phyloP scores from a whole-genome alignment of 2,329 filamentous ascomycete genomes.

The Teratosphaeria epicoccoides region DNA sequence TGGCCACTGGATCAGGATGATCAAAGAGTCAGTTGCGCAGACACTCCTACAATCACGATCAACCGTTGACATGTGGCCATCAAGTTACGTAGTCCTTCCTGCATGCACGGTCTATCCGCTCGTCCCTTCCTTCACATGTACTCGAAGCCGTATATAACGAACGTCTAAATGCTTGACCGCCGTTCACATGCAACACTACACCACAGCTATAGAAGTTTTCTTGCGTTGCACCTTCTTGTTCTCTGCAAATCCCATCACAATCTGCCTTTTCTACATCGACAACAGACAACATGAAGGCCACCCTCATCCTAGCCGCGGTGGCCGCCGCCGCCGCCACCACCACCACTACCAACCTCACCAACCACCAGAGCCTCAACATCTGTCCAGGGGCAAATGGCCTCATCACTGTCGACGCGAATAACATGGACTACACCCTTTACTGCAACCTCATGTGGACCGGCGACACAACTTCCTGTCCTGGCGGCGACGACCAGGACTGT shows the following conservation, averaged over 20 bases:
- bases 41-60: too few species aligned
- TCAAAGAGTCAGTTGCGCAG: too few species aligned
- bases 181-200: background rate
- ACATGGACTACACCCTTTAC: background rate
- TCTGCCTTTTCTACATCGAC: background rate
- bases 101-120: too few species aligned
- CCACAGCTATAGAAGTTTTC: background rate
- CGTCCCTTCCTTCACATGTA: background rate
- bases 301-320: background rate
- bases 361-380: background rate
- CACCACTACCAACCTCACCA: background rate
- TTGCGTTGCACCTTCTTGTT: background rate
- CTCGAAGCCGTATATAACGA: background rate
- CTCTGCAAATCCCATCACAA: background rate
- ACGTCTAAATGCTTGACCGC: background rate
- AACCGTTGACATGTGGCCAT: too few species aligned
- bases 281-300: background rate
- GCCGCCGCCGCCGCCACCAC: too few species aligned
- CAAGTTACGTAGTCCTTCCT: too few species aligned
- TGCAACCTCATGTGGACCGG: background rate
- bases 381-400: background rate
- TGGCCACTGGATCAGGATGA: too few species aligned
- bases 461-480: background rate
- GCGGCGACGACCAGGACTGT: background rate
- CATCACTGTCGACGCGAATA: background rate